Evolutionary conservation across 768 basidiomycete species (phyloP), one percentile per base, ranked within the genome.

Genomic region (Mrakia blollopis): DNA sequence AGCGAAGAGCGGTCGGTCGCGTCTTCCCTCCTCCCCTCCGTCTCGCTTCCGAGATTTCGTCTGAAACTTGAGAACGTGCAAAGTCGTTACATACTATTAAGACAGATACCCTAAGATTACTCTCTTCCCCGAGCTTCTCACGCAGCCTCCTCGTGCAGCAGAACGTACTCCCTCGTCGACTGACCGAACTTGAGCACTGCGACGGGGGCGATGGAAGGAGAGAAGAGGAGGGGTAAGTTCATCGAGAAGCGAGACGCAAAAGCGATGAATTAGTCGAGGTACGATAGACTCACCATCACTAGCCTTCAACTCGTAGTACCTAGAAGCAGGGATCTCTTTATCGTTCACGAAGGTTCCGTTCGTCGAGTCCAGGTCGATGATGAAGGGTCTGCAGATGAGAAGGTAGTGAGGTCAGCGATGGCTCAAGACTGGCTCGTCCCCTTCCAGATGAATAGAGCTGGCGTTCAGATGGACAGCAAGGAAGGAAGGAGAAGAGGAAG

Each of bases 341-440:
- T 90, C 92, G 81, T 98, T 98, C 65, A 99, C 96, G 80, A 88
- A 87, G 0, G 97, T 98, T 2, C 92, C 90, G 82, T 99, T 99
- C 3, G 97, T 98, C n/a, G 94, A 97, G 80, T 99, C 95, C 13
- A 99, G 88, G 84, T 99, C 97, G 78, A 99, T 97, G 70, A 99
- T 88, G 83, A 94, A 99, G 1, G 97, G 94, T 82, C 94, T 98
- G 79, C 21, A 73, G 28, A 10, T 13, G 39, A 47, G 62, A 32
- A 18, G 54, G 14, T 39, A 39, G 16, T 2, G 18, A 60, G 16
- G 25, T n/a, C n/a, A 28, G 23, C 44, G n/a, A 21, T 3, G 39
- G 5, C 3, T 41, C 39, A 41, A 11, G 39, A 41, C 39, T 41
- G 39, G 39, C 23, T 18, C 35, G 68, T n/a, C n/a, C n/a, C n/a